phyloP scores from a whole-genome alignment of 2,329 filamentous ascomycete species.

The Whalleya microplaca region DNA sequence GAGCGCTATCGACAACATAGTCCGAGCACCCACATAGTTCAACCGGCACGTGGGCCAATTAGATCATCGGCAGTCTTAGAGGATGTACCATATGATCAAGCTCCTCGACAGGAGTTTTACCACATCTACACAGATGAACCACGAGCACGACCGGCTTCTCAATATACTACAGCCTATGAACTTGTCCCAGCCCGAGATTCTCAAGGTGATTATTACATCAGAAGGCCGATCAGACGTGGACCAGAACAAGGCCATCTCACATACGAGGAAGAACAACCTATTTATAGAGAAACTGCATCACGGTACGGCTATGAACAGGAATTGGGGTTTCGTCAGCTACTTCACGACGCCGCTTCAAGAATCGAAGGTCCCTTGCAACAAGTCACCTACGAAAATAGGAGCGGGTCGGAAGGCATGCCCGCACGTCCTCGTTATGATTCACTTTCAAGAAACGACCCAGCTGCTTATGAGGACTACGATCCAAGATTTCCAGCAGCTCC shows the following conservation, averaged over 20 bases:
- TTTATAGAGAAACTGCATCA: constrained; percentile 23
- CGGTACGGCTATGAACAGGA: constrained; percentile 19
- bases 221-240: constrained; percentile 44
- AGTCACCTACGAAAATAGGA: neutral
- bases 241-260: constrained; percentile 26
- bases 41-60: constrained; percentile 36
- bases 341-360: constrained; percentile 14
- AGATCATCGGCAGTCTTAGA: constrained; percentile 28
- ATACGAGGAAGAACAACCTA: constrained; percentile 16
- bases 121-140: constrained; percentile 37
- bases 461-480: constrained; percentile 49
- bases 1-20: constrained; percentile 38
- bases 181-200: constrained; percentile 50
- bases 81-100: constrained; percentile 35
- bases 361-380: constrained; percentile 9
- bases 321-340: neutral
- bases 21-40: constrained; percentile 30
- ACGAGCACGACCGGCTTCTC: constrained; percentile 32
- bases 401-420: constrained; percentile 1
- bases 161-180: constrained; percentile 46
- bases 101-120: constrained; percentile 39
- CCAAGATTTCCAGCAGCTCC: constrained; percentile 43
- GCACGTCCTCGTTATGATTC: constrained; percentile 15
- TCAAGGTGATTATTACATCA: constrained; percentile 51
- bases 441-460: constrained; percentile 13